Percentiles rank a stretch among this genome's conserved stretches.
phyloP scores from a whole-genome alignment of 1,284 basidiomycete genomes.

The Dichomitus squalens region DNA sequence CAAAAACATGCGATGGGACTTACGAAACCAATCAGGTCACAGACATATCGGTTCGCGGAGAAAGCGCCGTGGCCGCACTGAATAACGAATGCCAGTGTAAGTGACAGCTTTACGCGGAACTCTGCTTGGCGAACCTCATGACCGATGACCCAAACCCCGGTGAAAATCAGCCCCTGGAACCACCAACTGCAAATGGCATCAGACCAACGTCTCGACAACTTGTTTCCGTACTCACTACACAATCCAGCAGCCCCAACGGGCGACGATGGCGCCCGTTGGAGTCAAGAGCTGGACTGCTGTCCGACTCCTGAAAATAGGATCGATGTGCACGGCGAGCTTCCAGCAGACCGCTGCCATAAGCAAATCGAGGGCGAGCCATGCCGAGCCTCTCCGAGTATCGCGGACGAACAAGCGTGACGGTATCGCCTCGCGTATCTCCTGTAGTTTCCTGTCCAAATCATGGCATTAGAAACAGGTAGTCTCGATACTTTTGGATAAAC shows the following conservation, averaged over 20 bases:
- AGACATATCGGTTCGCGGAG: conserved; percentile 27
- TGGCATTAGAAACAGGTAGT: not conserved
- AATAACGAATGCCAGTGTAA: not conserved
- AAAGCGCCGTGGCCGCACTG: conserved; percentile 37
- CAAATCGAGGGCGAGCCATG: conserved; percentile 44
- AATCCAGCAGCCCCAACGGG: conserved; percentile 46
- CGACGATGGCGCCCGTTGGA: conserved; percentile 38
- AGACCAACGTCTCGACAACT: not conserved
- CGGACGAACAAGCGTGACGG: conserved; percentile 43
- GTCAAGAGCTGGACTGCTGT: conserved; percentile 33
- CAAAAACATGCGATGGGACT: conserved; percentile 27
- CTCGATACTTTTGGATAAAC: not conserved
- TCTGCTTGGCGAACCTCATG: conserved; percentile 46
- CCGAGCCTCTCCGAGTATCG: conserved; percentile 28
- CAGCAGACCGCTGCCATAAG: conserved; percentile 47
- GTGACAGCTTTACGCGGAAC: not conserved
- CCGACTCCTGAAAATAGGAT: conserved; percentile 42
- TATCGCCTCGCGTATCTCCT: conserved; percentile 56
- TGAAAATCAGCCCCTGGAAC: conserved; percentile 63
- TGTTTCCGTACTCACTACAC: conserved; percentile 29
- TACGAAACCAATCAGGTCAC: conserved; percentile 40
- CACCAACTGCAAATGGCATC: conserved; percentile 47
- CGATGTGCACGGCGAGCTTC: conserved; percentile 48
- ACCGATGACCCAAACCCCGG: conserved; percentile 65
- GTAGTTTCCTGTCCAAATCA: conserved; percentile 37